Evolutionary conservation across 108 stramenopile genomes (phyloP).

Genomic region (Pseudonitzschia delicatissima): DNA sequence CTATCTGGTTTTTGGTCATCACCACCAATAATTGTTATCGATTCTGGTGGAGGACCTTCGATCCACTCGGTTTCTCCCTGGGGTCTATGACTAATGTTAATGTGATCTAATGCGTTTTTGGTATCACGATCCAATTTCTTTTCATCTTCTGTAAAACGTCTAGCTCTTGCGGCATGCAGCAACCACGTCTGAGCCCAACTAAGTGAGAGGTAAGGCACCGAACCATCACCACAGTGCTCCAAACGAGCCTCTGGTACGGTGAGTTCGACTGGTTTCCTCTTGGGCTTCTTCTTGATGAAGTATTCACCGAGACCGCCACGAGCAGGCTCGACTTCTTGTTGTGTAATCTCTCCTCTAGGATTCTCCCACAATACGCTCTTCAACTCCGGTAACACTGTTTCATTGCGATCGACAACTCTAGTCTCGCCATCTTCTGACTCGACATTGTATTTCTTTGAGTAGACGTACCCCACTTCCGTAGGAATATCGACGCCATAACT

Average conservation of each 20-base stretch:
- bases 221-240: constrained; percentile 79
- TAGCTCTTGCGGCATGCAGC: constrained; percentile 73
- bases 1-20: constrained; percentile 31
- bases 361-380: constrained; percentile 65
- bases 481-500: constrained; percentile 82
- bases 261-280: constrained; percentile 31
- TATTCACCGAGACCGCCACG: constrained; percentile 31
- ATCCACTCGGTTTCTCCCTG: constrained; percentile 76
- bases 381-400: constrained; percentile 36
- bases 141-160: constrained; percentile 51
- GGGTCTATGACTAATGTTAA: constrained; percentile 70
- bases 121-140: constrained; percentile 8
- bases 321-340: constrained; percentile 13
- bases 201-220: constrained; percentile 76
- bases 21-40: constrained; percentile 10
- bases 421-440: constrained; percentile 36
- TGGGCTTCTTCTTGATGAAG: constrained; percentile 56
- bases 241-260: constrained; percentile 13
- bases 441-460: constrained; percentile 36
- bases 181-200: constrained; percentile 88
- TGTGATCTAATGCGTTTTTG: constrained; percentile 66
- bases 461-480: constrained; percentile 78
- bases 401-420: background rate
- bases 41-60: constrained; percentile 54
- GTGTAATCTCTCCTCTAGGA: constrained; percentile 36